Base-by-base conservation (phyloP, 306 rosid species). In the Glycine tomentella region DNA sequence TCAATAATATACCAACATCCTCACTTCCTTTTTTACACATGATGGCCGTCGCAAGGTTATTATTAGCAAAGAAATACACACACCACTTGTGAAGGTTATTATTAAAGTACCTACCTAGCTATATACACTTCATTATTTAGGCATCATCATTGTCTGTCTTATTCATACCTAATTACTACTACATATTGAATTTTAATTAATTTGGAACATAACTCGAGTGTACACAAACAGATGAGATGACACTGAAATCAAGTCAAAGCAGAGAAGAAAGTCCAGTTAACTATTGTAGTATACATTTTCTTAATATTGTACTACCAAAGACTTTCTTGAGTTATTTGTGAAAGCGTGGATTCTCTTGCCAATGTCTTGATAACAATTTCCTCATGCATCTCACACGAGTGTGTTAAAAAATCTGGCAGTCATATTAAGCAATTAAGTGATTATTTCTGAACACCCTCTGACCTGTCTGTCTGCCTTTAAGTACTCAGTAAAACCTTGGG, bases 211-310 rank as follows among this genome's bases (percentile, higher is more conserved):
- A 53, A 38, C 38, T 63, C 9, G 4, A 25, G 2, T 46, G 55
- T 46, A 15, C 38, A 10, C 52, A 50, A 66, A 16, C 7, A 5
- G 12, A 25, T 25, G 31, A 25, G 31, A 25, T 44, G 14, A 17
- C 61, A 61, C 11, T 62, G 69, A 59, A 61, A 61, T 57, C 6
- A 74, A 75, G 59, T 25, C 71, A 75, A 75, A 61, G 46, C 3
- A 25, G 31, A 25, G 31, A 25, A 25, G 31, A 25, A 25, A 25
- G 31, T 25, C 31, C 31, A 25, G 31, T 25, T 25, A 25, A 25
- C 31, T 25, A 0, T 25, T 25, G 31, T 25, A 25, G 31, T 1
- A 25, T 25, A 25, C 1, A 25, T 25, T 25, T 20, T n/a, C n/a
- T n/a, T n/a, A n/a, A n/a, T n/a, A n/a, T n/a, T n/a, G n/a, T n/a